Evolutionary conservation across 2,329 filamentous ascomycete genomes (phyloP).

Genomic region (Xylogone sp.): DNA sequence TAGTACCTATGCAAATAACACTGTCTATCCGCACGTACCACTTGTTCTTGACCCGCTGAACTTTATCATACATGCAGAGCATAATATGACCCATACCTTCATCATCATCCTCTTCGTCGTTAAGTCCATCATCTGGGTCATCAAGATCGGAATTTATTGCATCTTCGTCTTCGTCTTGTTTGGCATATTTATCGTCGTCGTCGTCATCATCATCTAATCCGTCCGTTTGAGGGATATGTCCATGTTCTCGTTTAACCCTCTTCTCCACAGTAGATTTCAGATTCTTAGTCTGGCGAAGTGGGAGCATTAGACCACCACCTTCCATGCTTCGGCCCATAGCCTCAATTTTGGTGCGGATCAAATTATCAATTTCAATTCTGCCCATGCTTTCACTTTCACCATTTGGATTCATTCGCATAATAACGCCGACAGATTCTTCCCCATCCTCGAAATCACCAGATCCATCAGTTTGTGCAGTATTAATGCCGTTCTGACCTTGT

Average conservation of each 20-base stretch:
- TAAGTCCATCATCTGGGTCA: conserved; percentile 81
- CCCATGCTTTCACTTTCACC: conserved; percentile 54
- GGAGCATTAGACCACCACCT: conserved; percentile 72
- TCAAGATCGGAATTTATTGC: conserved; percentile 98
- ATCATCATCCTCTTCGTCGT: conserved; percentile 83
- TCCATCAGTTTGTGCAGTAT: conserved; percentile 71
- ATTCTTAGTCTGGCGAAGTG: conserved; percentile 43
- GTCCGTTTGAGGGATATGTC: conserved; percentile 49
- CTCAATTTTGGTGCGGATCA: conserved; percentile 66
- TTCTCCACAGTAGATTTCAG: conserved; percentile 34
- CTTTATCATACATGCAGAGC: conserved; percentile 99
- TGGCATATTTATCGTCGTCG: conserved; percentile 53
- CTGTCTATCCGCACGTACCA: conserved; percentile 52
- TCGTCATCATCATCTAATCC: conserved; percentile 53
- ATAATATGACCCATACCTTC: conserved; percentile 85
- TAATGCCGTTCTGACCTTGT: conserved; percentile 35
- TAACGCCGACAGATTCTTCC: conserved; percentile 43
- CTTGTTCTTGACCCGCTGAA: conserved; percentile 98
- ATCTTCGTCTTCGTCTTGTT: conserved; percentile 73
- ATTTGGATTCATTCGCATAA: conserved; percentile 52
- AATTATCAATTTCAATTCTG: conserved; percentile 60
- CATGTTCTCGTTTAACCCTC: conserved; percentile 13
- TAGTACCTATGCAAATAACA: neutral
- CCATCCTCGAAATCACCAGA: conserved; percentile 52
- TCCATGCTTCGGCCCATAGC: conserved; percentile 66